Percentiles rank a stretch among this genome's conserved stretches.
Evolutionary conservation across 1,284 basidiomycete species (phyloP).

Genomic region (Tilletia horrida): DNA sequence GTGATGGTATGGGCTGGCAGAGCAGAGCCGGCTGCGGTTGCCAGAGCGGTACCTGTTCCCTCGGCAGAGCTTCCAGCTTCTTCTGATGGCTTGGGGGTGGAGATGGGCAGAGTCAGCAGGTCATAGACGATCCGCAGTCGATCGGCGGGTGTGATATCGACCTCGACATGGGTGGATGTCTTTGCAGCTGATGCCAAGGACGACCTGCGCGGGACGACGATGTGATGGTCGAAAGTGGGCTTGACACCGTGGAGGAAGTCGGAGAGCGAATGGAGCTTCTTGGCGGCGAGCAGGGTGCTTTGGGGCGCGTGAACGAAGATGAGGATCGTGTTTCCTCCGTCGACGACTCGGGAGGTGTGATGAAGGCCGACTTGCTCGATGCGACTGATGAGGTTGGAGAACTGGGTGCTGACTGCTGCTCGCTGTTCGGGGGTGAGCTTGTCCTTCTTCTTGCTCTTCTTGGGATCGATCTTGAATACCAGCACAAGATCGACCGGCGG

Average conservation of each 20-base stretch:
- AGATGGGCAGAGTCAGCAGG: constrained; percentile 34
- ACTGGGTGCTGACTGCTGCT: constrained; percentile 33
- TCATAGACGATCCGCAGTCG: constrained; percentile 40
- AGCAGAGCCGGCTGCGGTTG: constrained; percentile 18
- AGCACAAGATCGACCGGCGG: constrained; percentile 41
- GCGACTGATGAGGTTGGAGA: constrained; percentile 27
- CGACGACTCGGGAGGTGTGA: constrained; percentile 39
- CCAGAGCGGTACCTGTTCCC: constrained; percentile 6
- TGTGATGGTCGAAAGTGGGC: constrained; percentile 20
- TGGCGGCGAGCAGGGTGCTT: constrained; percentile 15
- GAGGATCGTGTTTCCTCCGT: constrained; percentile 30
- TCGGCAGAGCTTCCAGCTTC: constrained; percentile 15
- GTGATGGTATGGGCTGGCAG: constrained; percentile 22
- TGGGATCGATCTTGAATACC: constrained; percentile 40
- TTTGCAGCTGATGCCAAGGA: constrained; percentile 13
- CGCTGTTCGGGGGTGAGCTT: constrained; percentile 33
- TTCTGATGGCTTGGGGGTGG: constrained; percentile 19
- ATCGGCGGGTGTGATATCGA: constrained; percentile 34
- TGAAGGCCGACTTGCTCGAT: constrained; percentile 36
- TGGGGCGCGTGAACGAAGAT: constrained; percentile 43
- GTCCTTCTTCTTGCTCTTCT: constrained; percentile 27
- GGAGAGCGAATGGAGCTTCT: constrained; percentile 28
- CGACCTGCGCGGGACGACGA: constrained; percentile 21
- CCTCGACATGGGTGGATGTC: constrained; percentile 26
- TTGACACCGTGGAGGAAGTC: constrained; percentile 49